Evolutionary conservation across 2,329 filamentous ascomycete genomes (phyloP), one percentile per base, ranked within the genome.

Genomic region (Calonectria henricotiae): DNA sequence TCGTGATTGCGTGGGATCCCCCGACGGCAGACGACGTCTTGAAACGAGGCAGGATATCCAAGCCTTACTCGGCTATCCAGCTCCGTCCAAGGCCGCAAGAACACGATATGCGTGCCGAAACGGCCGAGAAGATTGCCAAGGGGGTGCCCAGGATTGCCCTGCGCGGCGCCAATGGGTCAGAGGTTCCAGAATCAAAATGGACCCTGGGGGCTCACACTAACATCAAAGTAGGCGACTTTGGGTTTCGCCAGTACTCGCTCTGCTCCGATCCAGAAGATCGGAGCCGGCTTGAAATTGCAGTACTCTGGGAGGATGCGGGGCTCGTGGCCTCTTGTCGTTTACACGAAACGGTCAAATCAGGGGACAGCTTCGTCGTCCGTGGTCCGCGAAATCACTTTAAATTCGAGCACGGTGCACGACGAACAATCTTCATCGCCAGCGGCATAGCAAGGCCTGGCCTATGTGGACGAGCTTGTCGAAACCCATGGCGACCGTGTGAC

Each of bases 191-290:
- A 20, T 39, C 32, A 6, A 32, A 39, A 20, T 39, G 51, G 20
- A 39, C 32, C 3, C 51, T 32, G 20, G 51, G 51, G 7, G 30
- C 32, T 13, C 51, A 55, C n/a, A 25, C 37, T 3, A 30, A 55
- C n/a, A 9, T 55, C 4, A 35, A 37, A 3, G 51, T 23, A 2
- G 32, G 51, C 32, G n/a, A 20, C 11, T 37, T 55, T 2, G 32
- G 51, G 51, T 58, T 58, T 11, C 51, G 51, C 32, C 51, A 58
- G 51, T 58, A 25, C 23, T 58, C 51, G 32, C 20, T 58, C 2
- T 58, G 51, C 35, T 58, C 51, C 7, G 13, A 17, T 12, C 51
- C 51, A 20, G 35, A 32, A 30, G 51, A 55, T 35, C 32, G 51
- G 11, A 35, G 30, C 30, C 51, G 51, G 20, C 20, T 58, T 13